Conservation (phyloP, 2,329 filamentous ascomycete genomes). For the Verticillium nubilum region DNA sequence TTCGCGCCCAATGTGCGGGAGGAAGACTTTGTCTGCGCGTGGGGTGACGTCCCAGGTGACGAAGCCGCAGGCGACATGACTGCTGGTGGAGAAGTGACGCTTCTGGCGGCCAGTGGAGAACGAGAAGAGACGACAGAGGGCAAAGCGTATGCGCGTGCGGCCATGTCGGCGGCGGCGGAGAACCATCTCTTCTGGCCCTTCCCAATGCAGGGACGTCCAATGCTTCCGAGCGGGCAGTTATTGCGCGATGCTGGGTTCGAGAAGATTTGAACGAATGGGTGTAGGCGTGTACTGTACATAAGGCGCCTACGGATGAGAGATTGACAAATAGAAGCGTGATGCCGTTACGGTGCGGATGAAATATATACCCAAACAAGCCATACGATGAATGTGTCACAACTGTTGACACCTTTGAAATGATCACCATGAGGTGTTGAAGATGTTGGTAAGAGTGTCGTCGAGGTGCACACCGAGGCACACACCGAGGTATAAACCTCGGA, state of each 20-base stretch:
- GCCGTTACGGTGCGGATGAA: background rate
- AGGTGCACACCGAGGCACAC: background rate
- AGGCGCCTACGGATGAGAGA: too few relatives aligned
- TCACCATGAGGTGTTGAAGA: background rate
- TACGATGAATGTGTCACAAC: too few relatives aligned
- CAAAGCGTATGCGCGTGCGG: background rate
- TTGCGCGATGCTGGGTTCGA: slow-evolving; percentile 49
- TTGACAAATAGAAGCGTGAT: too few relatives aligned
- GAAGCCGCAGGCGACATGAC: slow-evolving; percentile 4
- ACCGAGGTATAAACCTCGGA: background rate
- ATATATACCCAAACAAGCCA: too few relatives aligned
- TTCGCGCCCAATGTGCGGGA: slow-evolving; percentile 45
- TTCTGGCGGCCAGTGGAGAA: background rate
- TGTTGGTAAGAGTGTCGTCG: background rate
- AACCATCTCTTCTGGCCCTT: slow-evolving; percentile 58
- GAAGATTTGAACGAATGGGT: slow-evolving; percentile 19
- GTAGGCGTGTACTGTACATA: too few relatives aligned
- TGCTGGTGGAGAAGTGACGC: background rate
- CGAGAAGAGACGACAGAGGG: slow-evolving; percentile 10
- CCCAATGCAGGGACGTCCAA: slow-evolving; percentile 53
- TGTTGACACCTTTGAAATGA: too few relatives aligned
- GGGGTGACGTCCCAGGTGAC: slow-evolving; percentile 25
- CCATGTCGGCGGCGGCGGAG: slow-evolving; percentile 30
- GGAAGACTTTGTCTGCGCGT: slow-evolving; percentile 42
- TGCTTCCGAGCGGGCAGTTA: slow-evolving; percentile 40